Percentiles rank a stretch among this genome's conserved stretches.
Conservation (phyloP, 805 yeast genomes). For the Sugiyamaella americana region DNA sequence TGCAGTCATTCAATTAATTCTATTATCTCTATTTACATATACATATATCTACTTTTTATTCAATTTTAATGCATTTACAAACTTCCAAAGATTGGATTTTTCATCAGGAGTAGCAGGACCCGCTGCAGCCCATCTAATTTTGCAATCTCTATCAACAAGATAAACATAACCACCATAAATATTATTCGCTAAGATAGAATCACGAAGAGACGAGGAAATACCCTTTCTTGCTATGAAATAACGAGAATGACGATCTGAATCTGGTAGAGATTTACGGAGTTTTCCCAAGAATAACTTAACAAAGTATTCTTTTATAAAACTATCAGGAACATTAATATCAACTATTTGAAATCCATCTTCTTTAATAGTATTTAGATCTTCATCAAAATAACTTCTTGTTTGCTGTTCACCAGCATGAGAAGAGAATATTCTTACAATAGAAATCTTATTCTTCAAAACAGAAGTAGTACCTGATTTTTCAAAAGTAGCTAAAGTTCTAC, state of each 20-base stretch:
- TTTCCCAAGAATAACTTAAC: constrained; percentile 47
- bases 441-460: constrained; percentile 45
- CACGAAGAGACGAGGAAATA: constrained; percentile 51
- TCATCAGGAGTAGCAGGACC: constrained; percentile 76
- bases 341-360: constrained; percentile 54
- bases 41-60: no score
- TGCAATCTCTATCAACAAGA: constrained; percentile 64
- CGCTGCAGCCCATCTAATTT: constrained; percentile 86
- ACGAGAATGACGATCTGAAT: constrained; percentile 42
- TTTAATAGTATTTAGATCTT: constrained; percentile 38
- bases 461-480: constrained; percentile 32
- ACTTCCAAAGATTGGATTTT: constrained; percentile 54
- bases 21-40: no score
- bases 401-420: constrained; percentile 67
- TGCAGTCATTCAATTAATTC: no score
- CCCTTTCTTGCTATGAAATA: constrained; percentile 62
- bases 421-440: constrained; percentile 60
- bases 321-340: constrained; percentile 72
- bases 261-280: constrained; percentile 41
- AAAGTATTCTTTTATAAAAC: constrained; percentile 58
- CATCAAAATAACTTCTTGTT: constrained; percentile 52
- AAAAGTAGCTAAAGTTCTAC: constrained; percentile 40
- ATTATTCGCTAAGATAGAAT: constrained; percentile 60
- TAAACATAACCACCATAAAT: constrained; percentile 78
- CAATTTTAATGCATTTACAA: constrained; percentile 54